Evolutionary conservation across 2,329 filamentous ascomycete genomes (phyloP).

Genomic region (Alternaria triticina): DNA sequence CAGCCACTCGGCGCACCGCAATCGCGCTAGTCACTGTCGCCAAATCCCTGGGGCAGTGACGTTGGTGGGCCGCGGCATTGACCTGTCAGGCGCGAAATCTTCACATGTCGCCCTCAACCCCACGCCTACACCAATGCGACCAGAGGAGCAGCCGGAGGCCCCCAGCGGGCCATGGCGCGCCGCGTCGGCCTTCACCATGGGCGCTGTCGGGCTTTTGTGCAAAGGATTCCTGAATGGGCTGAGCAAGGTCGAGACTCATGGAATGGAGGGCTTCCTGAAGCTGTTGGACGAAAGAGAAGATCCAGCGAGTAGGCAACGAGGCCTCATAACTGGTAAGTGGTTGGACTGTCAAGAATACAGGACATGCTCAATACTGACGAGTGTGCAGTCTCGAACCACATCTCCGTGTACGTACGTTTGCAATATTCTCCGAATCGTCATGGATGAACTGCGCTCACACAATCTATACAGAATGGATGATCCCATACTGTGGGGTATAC

Average conservation of each 20-base stretch:
- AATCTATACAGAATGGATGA: slow-evolving; percentile 76
- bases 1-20: slow-evolving; percentile 14
- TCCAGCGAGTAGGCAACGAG: slow-evolving; percentile 69
- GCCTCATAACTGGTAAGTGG: slow-evolving; percentile 78
- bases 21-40: slow-evolving; percentile 21
- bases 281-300: slow-evolving; percentile 77
- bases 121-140: slow-evolving; percentile 44
- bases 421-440: not conserved
- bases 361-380: slow-evolving; percentile 18
- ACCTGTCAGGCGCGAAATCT: slow-evolving; percentile 17
- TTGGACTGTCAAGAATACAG: not conserved
- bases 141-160: slow-evolving; percentile 55
- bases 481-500: slow-evolving; percentile 88
- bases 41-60: slow-evolving; percentile 25
- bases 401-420: slow-evolving; percentile 76
- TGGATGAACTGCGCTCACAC: slow-evolving; percentile 21
- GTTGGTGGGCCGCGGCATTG: slow-evolving; percentile 16
- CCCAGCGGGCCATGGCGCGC: slow-evolving; percentile 74
- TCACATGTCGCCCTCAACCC: slow-evolving; percentile 21
- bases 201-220: slow-evolving; percentile 72
- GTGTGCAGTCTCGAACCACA: slow-evolving; percentile 78
- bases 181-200: slow-evolving; percentile 76
- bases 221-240: slow-evolving; percentile 77
- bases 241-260: slow-evolving; percentile 77
- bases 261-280: slow-evolving; percentile 75